Conservation (phyloP, 2,329 filamentous ascomycete species). For the Colletotrichum eleusines region DNA sequence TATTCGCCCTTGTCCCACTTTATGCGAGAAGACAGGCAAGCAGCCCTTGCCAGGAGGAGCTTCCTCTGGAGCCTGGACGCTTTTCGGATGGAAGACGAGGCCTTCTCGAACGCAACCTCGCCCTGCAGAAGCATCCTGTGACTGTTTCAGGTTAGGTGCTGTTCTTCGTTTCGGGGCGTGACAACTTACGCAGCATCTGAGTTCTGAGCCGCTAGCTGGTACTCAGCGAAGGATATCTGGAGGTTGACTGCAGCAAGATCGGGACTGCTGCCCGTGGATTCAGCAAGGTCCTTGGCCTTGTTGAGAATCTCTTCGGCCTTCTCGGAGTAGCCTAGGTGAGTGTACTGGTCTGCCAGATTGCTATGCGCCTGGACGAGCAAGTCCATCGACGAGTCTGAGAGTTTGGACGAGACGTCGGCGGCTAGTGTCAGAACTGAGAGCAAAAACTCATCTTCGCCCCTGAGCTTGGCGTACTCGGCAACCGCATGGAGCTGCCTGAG, state of each 20-base stretch:
- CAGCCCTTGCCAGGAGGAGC: constrained; percentile 68
- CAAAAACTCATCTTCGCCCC: constrained; percentile 61
- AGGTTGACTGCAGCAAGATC: constrained; percentile 62
- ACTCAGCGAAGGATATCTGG: constrained; percentile 80
- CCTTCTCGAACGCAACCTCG: constrained; percentile 35
- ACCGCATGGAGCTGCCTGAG: constrained; percentile 64
- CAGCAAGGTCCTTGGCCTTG: constrained; percentile 64
- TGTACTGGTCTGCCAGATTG: constrained; percentile 64
- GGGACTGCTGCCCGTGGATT: constrained; percentile 52
- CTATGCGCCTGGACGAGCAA: constrained; percentile 60
- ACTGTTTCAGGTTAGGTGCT: constrained; percentile 26
- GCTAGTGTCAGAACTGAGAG: constrained; percentile 62
- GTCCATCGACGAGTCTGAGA: constrained; percentile 50
- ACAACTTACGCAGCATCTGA: constrained; percentile 67
- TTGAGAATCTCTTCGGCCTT: constrained; percentile 67
- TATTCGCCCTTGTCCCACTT: constrained; percentile 72
- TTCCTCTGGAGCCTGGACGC: constrained; percentile 53
- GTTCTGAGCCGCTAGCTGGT: constrained; percentile 75
- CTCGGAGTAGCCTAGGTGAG: constrained; percentile 63
- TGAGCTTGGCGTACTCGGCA: constrained; percentile 64
- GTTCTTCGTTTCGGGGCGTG: neutral
- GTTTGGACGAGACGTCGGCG: constrained; percentile 54
- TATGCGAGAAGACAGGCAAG: constrained; percentile 73
- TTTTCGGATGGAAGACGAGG: constrained; percentile 16
- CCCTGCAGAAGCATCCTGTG: constrained; percentile 37